A percentile compares a stretch with the other conserved stretches of the same genome.
Evolutionary conservation across 768 basidiomycete genomes (phyloP).

Genomic region (Fomitopsis serialis): DNA sequence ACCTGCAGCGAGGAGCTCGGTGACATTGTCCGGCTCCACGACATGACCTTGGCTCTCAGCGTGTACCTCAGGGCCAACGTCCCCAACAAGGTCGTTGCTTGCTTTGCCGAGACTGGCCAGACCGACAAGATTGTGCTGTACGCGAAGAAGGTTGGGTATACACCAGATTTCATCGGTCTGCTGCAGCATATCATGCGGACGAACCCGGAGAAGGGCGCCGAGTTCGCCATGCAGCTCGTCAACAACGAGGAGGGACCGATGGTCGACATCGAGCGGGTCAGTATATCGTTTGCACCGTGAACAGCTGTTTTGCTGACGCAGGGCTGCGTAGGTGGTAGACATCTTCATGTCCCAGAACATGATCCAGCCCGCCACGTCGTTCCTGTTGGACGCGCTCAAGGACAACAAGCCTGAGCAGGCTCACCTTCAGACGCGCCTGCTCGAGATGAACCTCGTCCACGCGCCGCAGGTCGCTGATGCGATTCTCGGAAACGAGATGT

Average conservation of each 20-base stretch:
- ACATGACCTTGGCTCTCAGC: constrained; percentile 95
- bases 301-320: background rate
- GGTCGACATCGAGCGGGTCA: constrained; percentile 87
- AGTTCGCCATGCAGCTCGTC: constrained; percentile 91
- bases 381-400: constrained; percentile 95
- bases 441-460: constrained; percentile 97
- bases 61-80: constrained; percentile 97
- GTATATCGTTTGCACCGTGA: constrained; percentile 15
- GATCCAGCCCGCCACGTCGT: constrained; percentile 98
- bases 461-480: constrained; percentile 99
- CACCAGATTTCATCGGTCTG: constrained; percentile 86
- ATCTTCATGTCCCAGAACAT: constrained; percentile 99
- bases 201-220: constrained; percentile 96
- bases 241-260: constrained; percentile 92
- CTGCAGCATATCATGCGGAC: constrained; percentile 95
- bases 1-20: constrained; percentile 98
- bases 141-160: constrained; percentile 93
- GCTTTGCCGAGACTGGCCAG: constrained; percentile 98
- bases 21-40: constrained; percentile 89
- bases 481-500: constrained; percentile 98
- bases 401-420: constrained; percentile 98
- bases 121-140: constrained; percentile 98
- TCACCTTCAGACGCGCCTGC: constrained; percentile 88
- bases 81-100: constrained; percentile 97
- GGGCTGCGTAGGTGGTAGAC: constrained; percentile 69